Evolutionary conservation across 176 grass and related monocot species (phyloP), one percentile per base, ranked within the genome.

Genomic region (Carex kokanica): DNA sequence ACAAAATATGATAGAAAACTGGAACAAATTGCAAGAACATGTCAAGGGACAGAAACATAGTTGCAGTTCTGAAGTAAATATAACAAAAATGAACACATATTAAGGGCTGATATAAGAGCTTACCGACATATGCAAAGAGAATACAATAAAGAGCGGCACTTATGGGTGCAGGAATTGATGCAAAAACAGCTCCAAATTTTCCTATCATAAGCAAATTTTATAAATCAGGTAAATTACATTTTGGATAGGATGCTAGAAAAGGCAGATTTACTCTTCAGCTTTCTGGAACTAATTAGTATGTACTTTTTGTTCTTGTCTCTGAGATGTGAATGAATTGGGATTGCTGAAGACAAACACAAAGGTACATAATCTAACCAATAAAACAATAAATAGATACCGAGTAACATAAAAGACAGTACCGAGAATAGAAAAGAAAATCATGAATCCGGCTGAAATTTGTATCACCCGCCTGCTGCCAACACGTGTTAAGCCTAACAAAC

Each of bases 371-470:
- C 60, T 85, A 87, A 83, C 38, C 78, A 89, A 91, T 84, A 87
- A 85, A 71, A 74, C 87, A 64, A 88, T 71, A 10, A 93, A 81
- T 64, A 90, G 82, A 53, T 84, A 56, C 17, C 64, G 58, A 16
- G 86, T 17, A 64, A 21, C n/a, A 15, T 64, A 60, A 5, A 60
- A 84, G 8, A 63, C 15, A 88, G 84, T 88, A 94, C 94, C 94
- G 52, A 97, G 87, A 82, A 97, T 87, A 52, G 94, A 92, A 88
- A 97, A 97, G 86, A 97, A 97, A 65, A 97, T 84, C 94, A 97
- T 97, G 91, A 97, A 97, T 21, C 88, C 90, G 86, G 94, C 92
- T 71, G 94, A 88, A 80, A 97, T 97, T 85, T 97, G 90, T 32
- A 97, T 70, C 0, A 97, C 94, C 70, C 90, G 88, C 82, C 94